Evolutionary conservation across 768 basidiomycete species (phyloP).

Genomic region (Stropharia rugosoannulata): DNA sequence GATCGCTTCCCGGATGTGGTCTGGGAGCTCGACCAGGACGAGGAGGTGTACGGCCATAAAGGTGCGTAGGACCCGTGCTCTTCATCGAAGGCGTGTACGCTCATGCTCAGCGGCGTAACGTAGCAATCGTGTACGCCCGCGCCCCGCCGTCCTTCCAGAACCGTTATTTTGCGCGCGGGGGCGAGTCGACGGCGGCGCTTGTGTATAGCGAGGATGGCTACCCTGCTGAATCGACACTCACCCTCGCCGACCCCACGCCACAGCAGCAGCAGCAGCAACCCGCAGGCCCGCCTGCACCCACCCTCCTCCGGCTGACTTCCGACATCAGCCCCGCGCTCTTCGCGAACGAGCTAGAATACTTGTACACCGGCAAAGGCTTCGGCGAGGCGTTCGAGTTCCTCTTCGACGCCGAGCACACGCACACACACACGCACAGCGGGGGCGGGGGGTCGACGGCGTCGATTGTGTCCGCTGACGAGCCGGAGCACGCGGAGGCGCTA

Average conservation of each 20-base stretch:
- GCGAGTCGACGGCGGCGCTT: conserved; percentile 7
- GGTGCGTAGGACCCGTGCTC: no score
- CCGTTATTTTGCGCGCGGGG: conserved; percentile 74
- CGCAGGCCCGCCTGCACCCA: no score
- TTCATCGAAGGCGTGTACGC: no score
- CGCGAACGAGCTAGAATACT: conserved; percentile 87
- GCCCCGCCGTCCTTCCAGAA: conserved; percentile 91
- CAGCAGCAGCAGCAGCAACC: conserved; percentile 18
- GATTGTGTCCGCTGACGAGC: conserved; percentile 3
- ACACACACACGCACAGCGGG: no score
- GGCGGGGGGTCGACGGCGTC: conserved; percentile 35
- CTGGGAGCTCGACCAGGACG: conserved; percentile 70
- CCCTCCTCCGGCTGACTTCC: conserved; percentile 62
- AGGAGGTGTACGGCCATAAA: conserved; percentile 93
- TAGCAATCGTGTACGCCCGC: conserved; percentile 93
- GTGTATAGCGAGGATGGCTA: conserved; percentile 18
- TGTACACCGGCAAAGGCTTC: conserved; percentile 91
- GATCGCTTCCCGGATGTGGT: conserved; percentile 95
- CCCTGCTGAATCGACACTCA: conserved; percentile 61
- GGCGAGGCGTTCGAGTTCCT: conserved; percentile 88
- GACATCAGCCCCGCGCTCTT: conserved; percentile 79
- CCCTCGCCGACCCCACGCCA: conserved; percentile 43
- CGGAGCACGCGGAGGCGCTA: conserved; percentile 35
- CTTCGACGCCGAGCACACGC: conserved; percentile 67
- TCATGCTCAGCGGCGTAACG: no score